Conservation (phyloP, 2,329 filamentous ascomycete species). For the Ophiognomonia clavigignenti-juglandacearum region DNA sequence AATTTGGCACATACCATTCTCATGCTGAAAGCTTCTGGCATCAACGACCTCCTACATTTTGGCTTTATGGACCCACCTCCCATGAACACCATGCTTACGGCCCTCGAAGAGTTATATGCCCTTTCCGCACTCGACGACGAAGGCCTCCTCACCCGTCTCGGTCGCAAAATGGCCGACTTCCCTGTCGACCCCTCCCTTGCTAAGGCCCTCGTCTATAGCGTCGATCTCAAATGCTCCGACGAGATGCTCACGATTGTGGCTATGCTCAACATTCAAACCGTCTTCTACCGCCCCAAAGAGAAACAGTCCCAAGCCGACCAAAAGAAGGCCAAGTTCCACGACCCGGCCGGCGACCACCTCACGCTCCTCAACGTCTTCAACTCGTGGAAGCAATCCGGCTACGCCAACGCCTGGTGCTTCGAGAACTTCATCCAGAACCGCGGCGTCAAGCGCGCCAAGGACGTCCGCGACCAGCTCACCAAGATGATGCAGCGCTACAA, state of each 20-base stretch:
- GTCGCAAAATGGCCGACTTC: constrained; percentile 97
- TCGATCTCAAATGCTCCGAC: constrained; percentile 85
- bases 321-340: constrained; percentile 97
- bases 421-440: constrained; percentile 97
- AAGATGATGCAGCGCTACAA: constrained; percentile 93
- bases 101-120: constrained; percentile 90
- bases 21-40: constrained; percentile 98
- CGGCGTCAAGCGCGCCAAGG: constrained; percentile 81
- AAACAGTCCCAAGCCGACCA: constrained; percentile 95
- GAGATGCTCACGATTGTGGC: constrained; percentile 92
- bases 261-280: constrained; percentile 80
- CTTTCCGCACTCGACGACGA: constrained; percentile 91
- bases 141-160: constrained; percentile 83
- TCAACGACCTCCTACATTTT: constrained; percentile 94
- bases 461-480: constrained; percentile 86
- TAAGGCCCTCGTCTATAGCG: constrained; percentile 83
- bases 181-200: constrained; percentile 93
- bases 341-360: constrained; percentile 88
- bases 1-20: constrained; percentile 91
- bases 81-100: constrained; percentile 95
- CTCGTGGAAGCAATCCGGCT: constrained; percentile 84
- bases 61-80: constrained; percentile 99
- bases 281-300: constrained; percentile 96
- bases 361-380: constrained; percentile 97
- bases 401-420: constrained; percentile 85